These are phyloP conservation scores for Aquilaria malaccensis DNA, from an alignment of 345 rosid species.

Conservation along the genomic window DNA sequence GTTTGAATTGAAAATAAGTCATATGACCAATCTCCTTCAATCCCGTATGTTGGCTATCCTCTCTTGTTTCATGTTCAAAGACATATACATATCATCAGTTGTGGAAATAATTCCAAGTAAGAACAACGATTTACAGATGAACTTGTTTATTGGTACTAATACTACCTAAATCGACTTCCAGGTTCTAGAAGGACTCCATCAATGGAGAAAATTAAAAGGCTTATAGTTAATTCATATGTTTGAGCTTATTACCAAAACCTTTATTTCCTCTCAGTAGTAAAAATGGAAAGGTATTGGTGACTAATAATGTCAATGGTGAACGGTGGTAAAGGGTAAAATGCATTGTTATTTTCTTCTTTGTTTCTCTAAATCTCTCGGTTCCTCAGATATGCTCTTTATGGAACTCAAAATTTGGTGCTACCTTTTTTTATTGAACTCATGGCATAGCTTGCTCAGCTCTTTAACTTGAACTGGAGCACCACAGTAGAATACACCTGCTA, in stretches of 20 bases:
- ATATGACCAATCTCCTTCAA: too few species aligned
- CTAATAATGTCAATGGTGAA: neutral
- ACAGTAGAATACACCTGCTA: slow-evolving; percentile 88
- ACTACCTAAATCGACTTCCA: neutral
- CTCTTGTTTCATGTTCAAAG: too few species aligned
- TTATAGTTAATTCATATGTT: slow-evolving; percentile 1
- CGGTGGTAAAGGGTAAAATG: too few species aligned
- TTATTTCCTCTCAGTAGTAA: neutral
- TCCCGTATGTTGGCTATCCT: too few species aligned
- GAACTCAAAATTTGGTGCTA: slow-evolving; percentile 87
- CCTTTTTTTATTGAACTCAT: slow-evolving; percentile 87
- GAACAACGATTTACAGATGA: too few species aligned
- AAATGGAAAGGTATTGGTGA: neutral
- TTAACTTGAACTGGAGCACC: slow-evolving; percentile 90
- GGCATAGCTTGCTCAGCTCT: slow-evolving; percentile 85
- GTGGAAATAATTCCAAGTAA: too few species aligned
- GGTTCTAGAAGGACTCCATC: slow-evolving; percentile 9
- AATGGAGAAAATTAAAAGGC: neutral
- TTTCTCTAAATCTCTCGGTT: neutral
- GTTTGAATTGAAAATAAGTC: too few species aligned
- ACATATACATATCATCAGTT: too few species aligned
- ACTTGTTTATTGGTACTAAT: too few species aligned
- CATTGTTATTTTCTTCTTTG: neutral
- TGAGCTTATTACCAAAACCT: slow-evolving; percentile 12
- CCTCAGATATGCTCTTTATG: slow-evolving; percentile 88